Evolutionary conservation across 1,139 yeast species (phyloP).

Genomic region (Lodderomyces margitis): DNA sequence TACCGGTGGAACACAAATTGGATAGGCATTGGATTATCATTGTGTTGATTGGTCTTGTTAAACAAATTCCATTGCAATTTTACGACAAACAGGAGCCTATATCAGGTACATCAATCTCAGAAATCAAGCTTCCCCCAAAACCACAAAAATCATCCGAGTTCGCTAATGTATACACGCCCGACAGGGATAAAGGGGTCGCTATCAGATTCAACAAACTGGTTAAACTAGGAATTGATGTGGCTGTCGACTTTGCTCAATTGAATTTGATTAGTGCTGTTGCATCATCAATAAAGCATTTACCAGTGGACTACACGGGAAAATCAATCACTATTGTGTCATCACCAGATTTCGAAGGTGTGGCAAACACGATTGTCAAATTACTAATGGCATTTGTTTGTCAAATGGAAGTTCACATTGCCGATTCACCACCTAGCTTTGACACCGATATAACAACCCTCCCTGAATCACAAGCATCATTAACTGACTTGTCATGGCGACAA

Average conservation of each 20-base stretch:
- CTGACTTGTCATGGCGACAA: slow-evolving; percentile 5
- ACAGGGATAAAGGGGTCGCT: slow-evolving; percentile 41
- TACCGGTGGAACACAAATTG: slow-evolving; percentile 7
- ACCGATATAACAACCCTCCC: slow-evolving; percentile 10
- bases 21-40: slow-evolving; percentile 13
- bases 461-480: slow-evolving; percentile 2
- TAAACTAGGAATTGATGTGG: slow-evolving; percentile 18
- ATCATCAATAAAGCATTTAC: slow-evolving; percentile 58
- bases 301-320: slow-evolving; percentile 44
- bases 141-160: slow-evolving; percentile 7
- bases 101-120: not conserved
- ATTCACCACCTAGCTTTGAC: slow-evolving; percentile 2
- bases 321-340: slow-evolving; percentile 37
- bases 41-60: slow-evolving; percentile 15
- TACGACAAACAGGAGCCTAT: slow-evolving; percentile 9
- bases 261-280: slow-evolving; percentile 65
- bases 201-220: slow-evolving; percentile 19
- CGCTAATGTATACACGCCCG: slow-evolving; percentile 29
- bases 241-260: slow-evolving; percentile 51
- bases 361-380: slow-evolving; percentile 29
- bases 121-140: slow-evolving; percentile 10
- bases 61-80: slow-evolving; percentile 15
- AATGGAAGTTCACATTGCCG: slow-evolving; percentile 7
- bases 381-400: slow-evolving; percentile 27
- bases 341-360: slow-evolving; percentile 19